Conservation (phyloP, 2,329 filamentous ascomycete species). For the Fusarium nurragi region DNA sequence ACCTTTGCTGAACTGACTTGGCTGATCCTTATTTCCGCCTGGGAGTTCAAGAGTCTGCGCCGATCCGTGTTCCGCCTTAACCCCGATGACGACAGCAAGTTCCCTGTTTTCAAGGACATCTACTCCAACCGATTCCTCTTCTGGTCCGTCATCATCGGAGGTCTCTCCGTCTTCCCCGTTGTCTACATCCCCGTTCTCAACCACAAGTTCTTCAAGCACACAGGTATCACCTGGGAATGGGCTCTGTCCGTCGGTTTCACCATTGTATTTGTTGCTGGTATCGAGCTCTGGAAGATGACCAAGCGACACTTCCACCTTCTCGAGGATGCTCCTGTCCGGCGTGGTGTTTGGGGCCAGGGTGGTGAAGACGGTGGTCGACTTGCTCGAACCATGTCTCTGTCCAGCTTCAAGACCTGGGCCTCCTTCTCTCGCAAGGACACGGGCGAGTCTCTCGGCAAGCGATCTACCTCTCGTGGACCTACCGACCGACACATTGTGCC, state of each 20-base stretch:
- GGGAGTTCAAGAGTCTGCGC: slow-evolving; percentile 80
- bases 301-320: slow-evolving; percentile 68
- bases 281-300: slow-evolving; percentile 76
- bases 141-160: slow-evolving; percentile 70
- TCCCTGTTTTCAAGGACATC: slow-evolving; percentile 69
- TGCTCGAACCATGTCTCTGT: slow-evolving; percentile 60
- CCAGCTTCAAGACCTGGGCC: slow-evolving; percentile 61
- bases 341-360: slow-evolving; percentile 63
- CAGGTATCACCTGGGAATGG: slow-evolving; percentile 79
- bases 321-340: slow-evolving; percentile 61
- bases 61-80: slow-evolving; percentile 76
- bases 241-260: slow-evolving; percentile 71
- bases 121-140: slow-evolving; percentile 77
- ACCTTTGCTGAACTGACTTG: slow-evolving; percentile 79
- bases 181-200: slow-evolving; percentile 80
- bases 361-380: slow-evolving; percentile 59
- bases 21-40: slow-evolving; percentile 77
- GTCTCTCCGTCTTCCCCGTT: slow-evolving; percentile 70
- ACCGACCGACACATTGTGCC: slow-evolving; percentile 38
- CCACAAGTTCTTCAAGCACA: slow-evolving; percentile 76
- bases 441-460: slow-evolving; percentile 48
- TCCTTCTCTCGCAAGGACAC: slow-evolving; percentile 56
- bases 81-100: slow-evolving; percentile 59
- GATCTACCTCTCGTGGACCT: slow-evolving; percentile 38
- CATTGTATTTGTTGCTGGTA: slow-evolving; percentile 70